These are phyloP conservation scores for Paracorniculantispora psalliotae DNA, from an alignment of 2,329 filamentous ascomycete species.

Conservation along the genomic window DNA sequence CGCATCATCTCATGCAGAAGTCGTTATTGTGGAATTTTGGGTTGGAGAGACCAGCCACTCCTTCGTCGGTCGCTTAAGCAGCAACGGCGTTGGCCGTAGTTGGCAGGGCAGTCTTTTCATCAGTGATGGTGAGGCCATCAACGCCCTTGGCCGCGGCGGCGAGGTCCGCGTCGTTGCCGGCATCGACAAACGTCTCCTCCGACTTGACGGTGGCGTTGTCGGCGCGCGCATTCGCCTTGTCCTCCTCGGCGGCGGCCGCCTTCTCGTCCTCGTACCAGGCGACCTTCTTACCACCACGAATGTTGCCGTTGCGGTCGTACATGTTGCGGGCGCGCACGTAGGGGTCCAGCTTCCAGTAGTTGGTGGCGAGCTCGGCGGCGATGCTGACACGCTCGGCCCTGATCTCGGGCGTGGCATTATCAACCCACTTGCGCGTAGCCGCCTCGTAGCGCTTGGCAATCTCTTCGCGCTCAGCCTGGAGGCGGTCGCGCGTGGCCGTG, in stretches of 20 bases:
- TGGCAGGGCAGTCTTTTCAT: constrained; percentile 3
- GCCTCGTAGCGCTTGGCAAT: constrained; percentile 54
- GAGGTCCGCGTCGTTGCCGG: background rate
- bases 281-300: constrained; percentile 24
- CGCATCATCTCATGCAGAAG: background rate
- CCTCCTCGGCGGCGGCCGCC: constrained; percentile 2
- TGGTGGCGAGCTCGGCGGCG: constrained; percentile 47
- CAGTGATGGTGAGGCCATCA: background rate
- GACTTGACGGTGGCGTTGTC: constrained; percentile 4
- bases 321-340: constrained; percentile 57
- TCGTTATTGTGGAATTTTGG: background rate
- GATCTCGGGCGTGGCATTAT: constrained; percentile 26
- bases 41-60: background rate
- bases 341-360: constrained; percentile 69
- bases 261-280: constrained; percentile 13
- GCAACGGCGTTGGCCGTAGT: constrained; percentile 12
- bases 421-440: constrained; percentile 56
- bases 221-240: background rate
- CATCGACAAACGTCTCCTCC: constrained; percentile 12
- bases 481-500: constrained; percentile 37
- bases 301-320: constrained; percentile 58
- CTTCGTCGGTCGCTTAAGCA: background rate
- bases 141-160: constrained; percentile 3
- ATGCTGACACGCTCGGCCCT: constrained; percentile 39
- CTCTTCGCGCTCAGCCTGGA: constrained; percentile 47